phyloP scores from a whole-genome alignment of 441 rosid species.

The Monsonia emarginata region DNA sequence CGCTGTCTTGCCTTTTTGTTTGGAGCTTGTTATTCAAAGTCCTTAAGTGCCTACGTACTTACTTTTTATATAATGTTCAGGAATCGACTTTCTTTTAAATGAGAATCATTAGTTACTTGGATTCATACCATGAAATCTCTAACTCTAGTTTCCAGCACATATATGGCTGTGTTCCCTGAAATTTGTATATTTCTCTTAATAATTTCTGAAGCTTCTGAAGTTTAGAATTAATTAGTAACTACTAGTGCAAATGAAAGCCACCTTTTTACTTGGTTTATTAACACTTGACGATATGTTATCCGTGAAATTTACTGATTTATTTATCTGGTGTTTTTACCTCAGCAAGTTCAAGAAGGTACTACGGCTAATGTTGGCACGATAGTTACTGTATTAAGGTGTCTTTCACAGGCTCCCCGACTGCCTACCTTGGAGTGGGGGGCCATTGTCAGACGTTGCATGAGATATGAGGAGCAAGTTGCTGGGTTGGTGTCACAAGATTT shows the following conservation, averaged over 20 bases:
- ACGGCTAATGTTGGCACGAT: conserved; percentile 27
- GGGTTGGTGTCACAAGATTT: conserved; percentile 28
- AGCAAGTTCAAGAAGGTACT: conserved; percentile 35
- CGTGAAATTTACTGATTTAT: not conserved
- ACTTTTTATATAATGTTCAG: no score
- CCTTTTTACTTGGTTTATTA: no score
- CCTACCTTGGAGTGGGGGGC: conserved; percentile 78
- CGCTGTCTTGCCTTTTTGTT: not conserved
- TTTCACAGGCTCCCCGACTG: conserved; percentile 73
- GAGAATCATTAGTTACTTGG: not conserved
- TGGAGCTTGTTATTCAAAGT: not conserved
- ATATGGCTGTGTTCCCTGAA: not conserved
- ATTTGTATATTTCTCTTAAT: conserved; percentile 11
- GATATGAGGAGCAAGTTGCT: conserved; percentile 44
- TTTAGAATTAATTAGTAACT: not conserved
- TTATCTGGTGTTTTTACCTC: conserved; percentile 11
- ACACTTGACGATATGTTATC: not conserved
- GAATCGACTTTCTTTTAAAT: not conserved
- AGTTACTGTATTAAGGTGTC: conserved; percentile 57
- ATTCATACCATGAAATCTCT: not conserved
- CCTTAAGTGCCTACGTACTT: not conserved
- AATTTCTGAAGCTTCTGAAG: not conserved
- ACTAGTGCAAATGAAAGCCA: not conserved
- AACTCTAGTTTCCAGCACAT: not conserved
- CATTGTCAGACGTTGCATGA: conserved; percentile 71